Evolutionary conservation across 2,329 filamentous ascomycete genomes (phyloP), one percentile per base, ranked within the genome.

Genomic region (Nannizziopsis arthrosporioides): DNA sequence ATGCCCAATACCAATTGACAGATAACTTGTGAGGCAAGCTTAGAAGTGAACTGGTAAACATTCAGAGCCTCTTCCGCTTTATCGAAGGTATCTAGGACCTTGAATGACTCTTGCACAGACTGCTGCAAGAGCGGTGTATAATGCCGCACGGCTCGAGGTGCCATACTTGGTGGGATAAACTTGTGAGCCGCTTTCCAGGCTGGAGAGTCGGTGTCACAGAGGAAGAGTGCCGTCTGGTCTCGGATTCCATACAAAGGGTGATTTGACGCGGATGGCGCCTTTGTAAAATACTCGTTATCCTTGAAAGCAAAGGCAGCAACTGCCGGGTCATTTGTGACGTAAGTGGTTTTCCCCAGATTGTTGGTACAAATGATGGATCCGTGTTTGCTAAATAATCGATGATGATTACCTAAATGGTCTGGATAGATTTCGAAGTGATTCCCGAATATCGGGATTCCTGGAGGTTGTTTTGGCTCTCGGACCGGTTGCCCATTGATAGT

Each of bases 121-220:
- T 67, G 59, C 52, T 80, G 75, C 75, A 82, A 81, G 0, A 68
- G 71, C 0, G 77, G 76, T 0, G 75, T 70, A 51, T 81, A 81
- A 54, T 81, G 78, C 0, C 73, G 66, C 3, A 81, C 76, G 0
- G 78, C 78, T 56, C 77, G 79, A 30, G 77, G 77, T 0, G 72
- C 71, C 9, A 81, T 63, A 0, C 75, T 73, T 0, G 78, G 77
- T 0, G 78, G 76, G 0, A 81, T 54, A 59, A 80, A 82, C 58
- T 81, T 82, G 65, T 81, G 79, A 0, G 73, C 71, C 0, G 70
- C 47, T 37, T 57, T 63, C 61, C 61, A 66, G 44, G 59, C 56
- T 0, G 56, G 54, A 55, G 1, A 42, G 12, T 63, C 58, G 0
- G 61, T 64, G 42, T 65, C 63, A 4, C 58, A 58, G 0, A 64